Evolutionary conservation across 2,329 filamentous ascomycete genomes (phyloP).

Genomic region (Neonectria neomacrospora): DNA sequence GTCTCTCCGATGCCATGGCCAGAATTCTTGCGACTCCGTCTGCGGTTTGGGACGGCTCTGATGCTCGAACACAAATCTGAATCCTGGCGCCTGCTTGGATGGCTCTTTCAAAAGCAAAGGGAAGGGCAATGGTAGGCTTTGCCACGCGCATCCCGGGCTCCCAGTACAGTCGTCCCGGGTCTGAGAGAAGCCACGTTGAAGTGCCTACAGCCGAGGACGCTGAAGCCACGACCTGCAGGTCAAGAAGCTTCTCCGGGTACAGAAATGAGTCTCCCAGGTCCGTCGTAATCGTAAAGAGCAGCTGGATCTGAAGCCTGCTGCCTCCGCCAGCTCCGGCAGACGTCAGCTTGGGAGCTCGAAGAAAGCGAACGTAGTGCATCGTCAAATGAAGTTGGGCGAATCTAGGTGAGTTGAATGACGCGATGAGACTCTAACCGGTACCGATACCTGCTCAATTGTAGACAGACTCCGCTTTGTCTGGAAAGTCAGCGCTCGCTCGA

Average conservation of each 20-base stretch:
- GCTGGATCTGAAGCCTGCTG: conserved; percentile 48
- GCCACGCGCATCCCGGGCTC: conserved; percentile 54
- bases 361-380: conserved; percentile 69
- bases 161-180: conserved; percentile 45
- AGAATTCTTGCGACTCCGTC: conserved; percentile 44
- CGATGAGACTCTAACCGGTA: conserved; percentile 2
- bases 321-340: conserved; percentile 34
- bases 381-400: conserved; percentile 15
- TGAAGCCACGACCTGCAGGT: conserved; percentile 53
- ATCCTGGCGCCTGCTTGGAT: conserved; percentile 41
- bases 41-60: conserved; percentile 41
- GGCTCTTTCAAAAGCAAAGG: conserved; percentile 42
- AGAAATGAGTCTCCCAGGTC: conserved; percentile 68
- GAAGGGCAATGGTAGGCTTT: conserved; percentile 49
- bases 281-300: conserved; percentile 66
- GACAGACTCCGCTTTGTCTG: conserved; percentile 5
- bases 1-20: conserved; percentile 33
- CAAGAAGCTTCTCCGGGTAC: conserved; percentile 56
- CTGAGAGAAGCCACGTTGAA: conserved; percentile 41
- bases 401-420: not conserved
- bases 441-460: conserved; percentile 9
- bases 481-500: conserved; percentile 7
- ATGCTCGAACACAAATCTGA: conserved; percentile 45
- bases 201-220: conserved; percentile 34
- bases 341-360: conserved; percentile 58